Percentiles rank a stretch among this genome's conserved stretches.
phyloP scores from a whole-genome alignment of 805 yeast genomes.

The Metschnikowia bowlesiae region DNA sequence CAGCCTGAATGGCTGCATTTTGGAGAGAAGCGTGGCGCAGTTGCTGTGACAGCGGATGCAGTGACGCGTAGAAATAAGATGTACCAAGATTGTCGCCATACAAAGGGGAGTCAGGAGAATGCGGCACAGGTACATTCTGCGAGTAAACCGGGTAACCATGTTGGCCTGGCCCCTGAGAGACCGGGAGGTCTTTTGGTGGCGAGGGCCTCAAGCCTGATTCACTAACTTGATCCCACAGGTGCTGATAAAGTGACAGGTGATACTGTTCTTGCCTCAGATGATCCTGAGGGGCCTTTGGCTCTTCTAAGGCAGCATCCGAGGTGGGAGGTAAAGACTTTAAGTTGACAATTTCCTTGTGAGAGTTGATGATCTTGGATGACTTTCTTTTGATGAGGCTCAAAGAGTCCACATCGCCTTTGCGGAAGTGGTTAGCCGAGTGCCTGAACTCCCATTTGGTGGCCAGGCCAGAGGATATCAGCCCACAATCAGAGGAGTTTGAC shows the following conservation, averaged over 20 bases:
- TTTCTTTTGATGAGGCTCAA: conserved; percentile 76
- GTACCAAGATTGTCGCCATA: conserved; percentile 7
- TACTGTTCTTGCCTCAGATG: conserved; percentile 12
- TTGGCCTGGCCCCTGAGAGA: conserved; percentile 7
- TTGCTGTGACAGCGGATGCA: conserved; percentile 14
- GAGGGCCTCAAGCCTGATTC: conserved; percentile 2
- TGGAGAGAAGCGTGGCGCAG: conserved; percentile 17
- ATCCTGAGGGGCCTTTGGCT: conserved; percentile 1
- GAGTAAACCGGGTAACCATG: conserved; percentile 10
- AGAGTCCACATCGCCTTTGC: conserved; percentile 74
- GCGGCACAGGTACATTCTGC: conserved; percentile 11
- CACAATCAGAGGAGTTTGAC: conserved; percentile 8
- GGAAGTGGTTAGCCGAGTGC: conserved; percentile 74
- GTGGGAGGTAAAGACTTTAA: conserved; percentile 31
- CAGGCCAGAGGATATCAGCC: conserved; percentile 18
- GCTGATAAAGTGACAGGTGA: conserved; percentile 19
- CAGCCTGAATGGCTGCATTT: conserved; percentile 11
- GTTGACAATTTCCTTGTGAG: conserved; percentile 37
- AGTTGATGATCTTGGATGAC: conserved; percentile 41
- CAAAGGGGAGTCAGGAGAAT: conserved; percentile 12
- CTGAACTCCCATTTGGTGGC: conserved; percentile 74
- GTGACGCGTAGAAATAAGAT: conserved; percentile 12
- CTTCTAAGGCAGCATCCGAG: conserved; percentile 11
- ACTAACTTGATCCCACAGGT: conserved; percentile 17
- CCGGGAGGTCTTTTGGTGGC: conserved; percentile 1